These are phyloP conservation scores for Coniella vitis DNA, from an alignment of 2,329 filamentous ascomycete genomes.

Conservation along the genomic window DNA sequence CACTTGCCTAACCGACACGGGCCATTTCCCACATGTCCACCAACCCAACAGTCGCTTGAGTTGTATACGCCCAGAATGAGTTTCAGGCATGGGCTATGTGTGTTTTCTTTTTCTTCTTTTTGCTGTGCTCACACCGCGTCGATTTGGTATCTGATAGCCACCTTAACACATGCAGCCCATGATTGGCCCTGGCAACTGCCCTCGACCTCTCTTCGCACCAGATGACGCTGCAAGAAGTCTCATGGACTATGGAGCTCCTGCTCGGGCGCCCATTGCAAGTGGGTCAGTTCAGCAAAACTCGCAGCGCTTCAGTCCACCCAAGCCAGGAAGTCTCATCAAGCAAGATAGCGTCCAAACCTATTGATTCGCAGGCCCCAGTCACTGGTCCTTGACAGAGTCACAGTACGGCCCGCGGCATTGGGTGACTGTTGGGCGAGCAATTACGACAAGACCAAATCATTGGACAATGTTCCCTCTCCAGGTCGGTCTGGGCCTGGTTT, in stretches of 20 bases:
- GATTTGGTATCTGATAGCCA: too few relatives aligned
- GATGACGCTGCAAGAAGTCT: constrained; percentile 6
- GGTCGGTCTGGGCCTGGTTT: not conserved
- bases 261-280: constrained; percentile 13
- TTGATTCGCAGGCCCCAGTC: constrained; percentile 14
- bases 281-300: constrained; percentile 9
- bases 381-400: constrained; percentile 11
- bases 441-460: constrained; percentile 3
- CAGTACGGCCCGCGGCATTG: constrained; percentile 8
- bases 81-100: too few relatives aligned
- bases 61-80: too few relatives aligned
- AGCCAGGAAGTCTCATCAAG: constrained; percentile 9
- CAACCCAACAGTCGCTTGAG: too few relatives aligned
- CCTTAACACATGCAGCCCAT: too few relatives aligned
- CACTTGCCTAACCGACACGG: too few relatives aligned
- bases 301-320: constrained; percentile 7
- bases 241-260: constrained; percentile 8
- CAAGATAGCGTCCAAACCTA: constrained; percentile 9
- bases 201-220: not conserved
- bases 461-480: constrained; percentile 3
- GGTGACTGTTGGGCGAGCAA: constrained; percentile 12
- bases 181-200: not conserved
- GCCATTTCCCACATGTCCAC: too few relatives aligned
- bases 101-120: too few relatives aligned
- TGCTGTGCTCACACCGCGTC: too few relatives aligned